Evolutionary conservation across 768 basidiomycete genomes (phyloP).

Genomic region (Lactarius quietus): DNA sequence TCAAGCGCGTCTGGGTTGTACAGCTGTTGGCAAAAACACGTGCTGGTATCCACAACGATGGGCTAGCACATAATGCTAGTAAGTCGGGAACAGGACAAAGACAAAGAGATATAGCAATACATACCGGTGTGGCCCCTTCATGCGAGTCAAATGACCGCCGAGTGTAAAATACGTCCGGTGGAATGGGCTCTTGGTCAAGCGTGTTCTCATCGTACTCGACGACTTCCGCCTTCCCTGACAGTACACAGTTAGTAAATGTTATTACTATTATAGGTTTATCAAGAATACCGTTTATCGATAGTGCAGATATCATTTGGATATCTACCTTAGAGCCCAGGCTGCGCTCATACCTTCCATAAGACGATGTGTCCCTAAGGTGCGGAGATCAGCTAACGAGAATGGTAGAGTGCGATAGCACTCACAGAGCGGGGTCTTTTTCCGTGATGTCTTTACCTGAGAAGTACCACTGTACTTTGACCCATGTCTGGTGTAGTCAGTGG

Average conservation of each 20-base stretch:
- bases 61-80: not conserved
- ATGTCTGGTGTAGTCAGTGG: conserved; percentile 2
- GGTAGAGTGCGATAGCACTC: not conserved
- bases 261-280: not conserved
- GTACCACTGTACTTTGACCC: conserved; percentile 13
- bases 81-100: not conserved
- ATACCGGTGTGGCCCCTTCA: not conserved
- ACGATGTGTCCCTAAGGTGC: conserved; percentile 1
- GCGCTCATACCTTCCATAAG: conserved; percentile 20
- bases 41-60: not conserved
- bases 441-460: conserved; percentile 17
- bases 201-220: conserved; percentile 4
- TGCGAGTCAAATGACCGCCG: conserved; percentile 6
- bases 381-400: not conserved
- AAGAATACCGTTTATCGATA: conserved; percentile 13
- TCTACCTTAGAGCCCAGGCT: conserved; percentile 5
- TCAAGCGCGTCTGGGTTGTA: conserved; percentile 7
- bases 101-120: not conserved
- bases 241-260: not conserved
- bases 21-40: not conserved
- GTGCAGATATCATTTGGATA: conserved; percentile 2
- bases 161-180: conserved; percentile 5
- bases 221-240: conserved; percentile 13
- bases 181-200: conserved; percentile 8
- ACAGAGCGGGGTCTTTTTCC: not conserved